phyloP scores from a whole-genome alignment of 2,329 filamentous ascomycete genomes.

The Colletotrichum sp. region DNA sequence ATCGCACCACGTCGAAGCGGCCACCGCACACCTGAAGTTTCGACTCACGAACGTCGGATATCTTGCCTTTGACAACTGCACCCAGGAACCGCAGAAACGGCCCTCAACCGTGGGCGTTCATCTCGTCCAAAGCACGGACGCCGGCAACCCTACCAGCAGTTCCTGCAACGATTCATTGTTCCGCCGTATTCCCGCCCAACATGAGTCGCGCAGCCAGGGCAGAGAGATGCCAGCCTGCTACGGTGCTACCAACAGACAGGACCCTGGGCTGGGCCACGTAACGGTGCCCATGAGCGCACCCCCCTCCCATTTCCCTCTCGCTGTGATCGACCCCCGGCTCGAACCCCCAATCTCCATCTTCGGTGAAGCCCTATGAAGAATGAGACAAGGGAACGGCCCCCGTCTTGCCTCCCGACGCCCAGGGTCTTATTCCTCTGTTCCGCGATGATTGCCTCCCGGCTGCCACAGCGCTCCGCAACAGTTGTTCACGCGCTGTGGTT shows the following conservation, averaged over 20 bases:
- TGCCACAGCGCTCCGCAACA: not conserved
- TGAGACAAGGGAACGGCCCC: not conserved
- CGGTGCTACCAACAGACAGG: conserved; percentile 2
- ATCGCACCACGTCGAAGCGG: not conserved
- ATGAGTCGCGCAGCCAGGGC: conserved; percentile 14
- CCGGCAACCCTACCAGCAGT: not conserved
- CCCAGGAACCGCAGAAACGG: not conserved
- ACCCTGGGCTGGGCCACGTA: conserved; percentile 1
- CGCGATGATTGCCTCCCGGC: not conserved
- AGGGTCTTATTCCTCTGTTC: not conserved
- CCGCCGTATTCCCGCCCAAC: not conserved
- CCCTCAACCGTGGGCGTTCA: not conserved
- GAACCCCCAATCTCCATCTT: not conserved
- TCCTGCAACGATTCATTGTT: not conserved
- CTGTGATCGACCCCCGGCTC: not conserved
- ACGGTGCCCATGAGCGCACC: not conserved
- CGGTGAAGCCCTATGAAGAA: conserved; percentile 14
- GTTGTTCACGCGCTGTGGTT: not conserved
- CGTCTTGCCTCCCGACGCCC: not conserved
- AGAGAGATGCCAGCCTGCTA: not conserved
- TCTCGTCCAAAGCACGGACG: not conserved
- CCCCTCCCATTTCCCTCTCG: not conserved
- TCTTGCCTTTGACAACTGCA: not conserved
- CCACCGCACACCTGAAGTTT: not conserved
- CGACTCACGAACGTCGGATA: not conserved